Evolutionary conservation across 2,329 filamentous ascomycete genomes (phyloP).

Genomic region (Didymella exigua): DNA sequence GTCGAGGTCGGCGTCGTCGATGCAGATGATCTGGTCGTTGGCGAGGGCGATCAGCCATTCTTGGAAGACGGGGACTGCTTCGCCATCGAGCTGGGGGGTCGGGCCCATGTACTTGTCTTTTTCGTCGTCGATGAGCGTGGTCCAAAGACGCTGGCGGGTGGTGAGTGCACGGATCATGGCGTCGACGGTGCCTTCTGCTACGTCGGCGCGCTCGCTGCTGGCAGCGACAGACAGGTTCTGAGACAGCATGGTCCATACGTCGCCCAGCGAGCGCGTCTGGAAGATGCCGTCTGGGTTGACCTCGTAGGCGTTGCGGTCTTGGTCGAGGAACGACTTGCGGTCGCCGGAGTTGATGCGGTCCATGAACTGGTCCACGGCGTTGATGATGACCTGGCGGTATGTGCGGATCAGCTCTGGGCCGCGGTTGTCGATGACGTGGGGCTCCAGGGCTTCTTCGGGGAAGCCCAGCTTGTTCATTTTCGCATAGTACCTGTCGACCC

Average conservation of each 20-base stretch:
- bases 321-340: constrained; percentile 77
- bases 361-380: constrained; percentile 96
- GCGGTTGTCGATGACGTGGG: constrained; percentile 88
- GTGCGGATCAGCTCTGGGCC: constrained; percentile 90
- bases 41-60: constrained; percentile 97
- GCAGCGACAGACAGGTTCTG: constrained; percentile 88
- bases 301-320: constrained; percentile 80
- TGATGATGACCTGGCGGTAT: constrained; percentile 93
- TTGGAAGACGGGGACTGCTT: constrained; percentile 73
- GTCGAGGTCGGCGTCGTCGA: constrained; percentile 72
- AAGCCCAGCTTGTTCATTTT: constrained; percentile 94
- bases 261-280: constrained; percentile 86
- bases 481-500: constrained; percentile 93
- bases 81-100: constrained; percentile 65
- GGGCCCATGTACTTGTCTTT: constrained; percentile 68
- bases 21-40: constrained; percentile 98
- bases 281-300: constrained; percentile 80
- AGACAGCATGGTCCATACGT: constrained; percentile 96
- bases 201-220: constrained; percentile 83
- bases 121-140: constrained; percentile 86
- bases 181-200: constrained; percentile 93
- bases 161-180: constrained; percentile 92
- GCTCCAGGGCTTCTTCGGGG: constrained; percentile 73
- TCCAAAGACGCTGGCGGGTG: constrained; percentile 81
- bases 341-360: constrained; percentile 87